phyloP scores from a whole-genome alignment of 148 eudicot genomes.

The Heliosperma pusillum region DNA sequence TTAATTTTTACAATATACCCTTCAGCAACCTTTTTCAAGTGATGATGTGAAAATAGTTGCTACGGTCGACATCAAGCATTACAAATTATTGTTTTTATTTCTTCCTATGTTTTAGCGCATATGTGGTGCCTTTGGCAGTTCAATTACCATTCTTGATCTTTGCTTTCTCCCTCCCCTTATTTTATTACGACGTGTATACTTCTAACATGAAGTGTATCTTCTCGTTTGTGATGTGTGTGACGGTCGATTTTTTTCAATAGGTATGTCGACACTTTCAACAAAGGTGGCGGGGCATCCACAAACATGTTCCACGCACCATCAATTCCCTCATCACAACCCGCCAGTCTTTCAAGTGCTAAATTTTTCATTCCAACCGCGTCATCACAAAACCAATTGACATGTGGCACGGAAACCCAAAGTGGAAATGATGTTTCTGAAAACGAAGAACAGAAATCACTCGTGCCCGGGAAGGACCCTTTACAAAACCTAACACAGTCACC shows the following conservation, averaged over 20 bases:
- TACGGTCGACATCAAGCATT: too few species aligned
- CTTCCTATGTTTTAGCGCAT: too few species aligned
- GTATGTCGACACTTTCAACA: conserved; percentile 95
- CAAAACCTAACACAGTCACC: conserved; percentile 39
- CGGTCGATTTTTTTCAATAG: conserved; percentile 33
- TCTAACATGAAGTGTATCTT: neutral
- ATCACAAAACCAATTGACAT: conserved; percentile 36
- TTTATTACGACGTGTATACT: neutral
- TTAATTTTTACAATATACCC: too few species aligned
- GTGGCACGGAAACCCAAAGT: conserved; percentile 21
- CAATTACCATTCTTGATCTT: neutral
- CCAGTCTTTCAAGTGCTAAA: conserved; percentile 41
- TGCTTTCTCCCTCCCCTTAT: neutral
- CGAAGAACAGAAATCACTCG: conserved; percentile 32
- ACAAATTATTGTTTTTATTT: too few species aligned
- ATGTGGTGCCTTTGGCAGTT: too few species aligned
- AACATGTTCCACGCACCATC: conserved; percentile 71
- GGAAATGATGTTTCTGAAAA: conserved; percentile 28
- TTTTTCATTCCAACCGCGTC: conserved; percentile 76
- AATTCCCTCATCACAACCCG: conserved; percentile 53
- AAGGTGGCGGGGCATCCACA: conserved; percentile 69
- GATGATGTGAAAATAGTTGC: too few species aligned
- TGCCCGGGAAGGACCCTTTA: conserved; percentile 31
- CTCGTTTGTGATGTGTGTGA: neutral
- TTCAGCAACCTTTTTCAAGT: too few species aligned